Percentiles rank a stretch among this genome's conserved stretches.
These are phyloP conservation scores for Byssoonygena ceratinophila DNA, from an alignment of 2,329 filamentous ascomycete genomes.

Conservation along the genomic window DNA sequence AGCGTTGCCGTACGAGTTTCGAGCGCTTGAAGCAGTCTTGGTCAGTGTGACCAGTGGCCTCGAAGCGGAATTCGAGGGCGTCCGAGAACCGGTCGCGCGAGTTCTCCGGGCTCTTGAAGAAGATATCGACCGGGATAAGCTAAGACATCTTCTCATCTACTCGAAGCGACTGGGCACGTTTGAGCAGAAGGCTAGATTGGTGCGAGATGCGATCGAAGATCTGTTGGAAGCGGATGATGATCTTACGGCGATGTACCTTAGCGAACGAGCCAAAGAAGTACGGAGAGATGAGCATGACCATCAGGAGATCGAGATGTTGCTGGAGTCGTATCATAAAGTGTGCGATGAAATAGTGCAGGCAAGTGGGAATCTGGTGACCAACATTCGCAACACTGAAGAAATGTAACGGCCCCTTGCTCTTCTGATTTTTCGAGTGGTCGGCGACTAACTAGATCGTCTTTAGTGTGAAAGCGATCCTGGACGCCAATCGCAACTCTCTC, in stretches of 20 bases:
- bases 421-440: neutral
- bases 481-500: constrained; percentile 93
- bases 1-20: constrained; percentile 84
- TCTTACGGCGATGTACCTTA: constrained; percentile 86
- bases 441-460: constrained; percentile 18
- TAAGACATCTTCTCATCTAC: constrained; percentile 80
- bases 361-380: constrained; percentile 81
- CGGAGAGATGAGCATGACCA: constrained; percentile 72
- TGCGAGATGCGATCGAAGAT: constrained; percentile 90
- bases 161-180: constrained; percentile 95
- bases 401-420: constrained; percentile 50
- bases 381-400: constrained; percentile 95
- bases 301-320: constrained; percentile 89
- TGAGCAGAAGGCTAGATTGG: constrained; percentile 89
- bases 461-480: constrained; percentile 89
- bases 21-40: constrained; percentile 85
- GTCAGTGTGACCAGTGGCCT: constrained; percentile 86
- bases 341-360: constrained; percentile 97
- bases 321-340: constrained; percentile 96
- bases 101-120: constrained; percentile 87
- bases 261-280: constrained; percentile 69
- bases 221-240: constrained; percentile 94
- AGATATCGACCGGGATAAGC: constrained; percentile 89
- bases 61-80: constrained; percentile 87
- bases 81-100: constrained; percentile 81